A percentile compares a stretch with the other conserved stretches of the same genome.
These are phyloP conservation scores for Stenogyne calaminthoides DNA, from an alignment of 305 asterid species.

Conservation along the genomic window DNA sequence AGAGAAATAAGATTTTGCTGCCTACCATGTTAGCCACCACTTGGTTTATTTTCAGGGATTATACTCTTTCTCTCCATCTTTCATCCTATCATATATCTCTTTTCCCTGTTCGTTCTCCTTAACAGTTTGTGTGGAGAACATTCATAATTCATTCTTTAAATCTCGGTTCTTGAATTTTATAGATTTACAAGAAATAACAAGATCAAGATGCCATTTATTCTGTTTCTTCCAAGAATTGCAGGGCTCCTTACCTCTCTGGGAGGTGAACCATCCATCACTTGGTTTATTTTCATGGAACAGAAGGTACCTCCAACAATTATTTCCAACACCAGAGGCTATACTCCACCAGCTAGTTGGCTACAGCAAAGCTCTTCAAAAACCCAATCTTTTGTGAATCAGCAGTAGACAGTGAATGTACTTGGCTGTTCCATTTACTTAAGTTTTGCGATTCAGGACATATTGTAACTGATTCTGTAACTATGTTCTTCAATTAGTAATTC, in stretches of 20 bases:
- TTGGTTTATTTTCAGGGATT: constrained; percentile 2
- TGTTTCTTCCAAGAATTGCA: constrained; percentile 27
- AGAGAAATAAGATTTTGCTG: not conserved
- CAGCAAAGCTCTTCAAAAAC: constrained; percentile 33
- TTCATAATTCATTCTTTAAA: constrained; percentile 12
- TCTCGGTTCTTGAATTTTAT: constrained; percentile 15
- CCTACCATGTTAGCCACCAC: constrained; percentile 9
- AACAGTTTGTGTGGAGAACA: constrained; percentile 4
- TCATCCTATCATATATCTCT: constrained; percentile 2
- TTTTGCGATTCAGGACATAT: constrained; percentile 17
- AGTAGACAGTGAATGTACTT: constrained; percentile 16
- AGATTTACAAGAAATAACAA: constrained; percentile 22
- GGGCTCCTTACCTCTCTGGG: constrained; percentile 32
- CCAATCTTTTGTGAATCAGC: constrained; percentile 27
- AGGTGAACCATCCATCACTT: constrained; percentile 32
- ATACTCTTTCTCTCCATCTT: constrained; percentile 16
- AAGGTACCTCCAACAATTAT: constrained; percentile 30
- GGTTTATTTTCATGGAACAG: constrained; percentile 26
- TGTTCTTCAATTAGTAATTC: constrained; percentile 32
- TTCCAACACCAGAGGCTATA: constrained; percentile 32
- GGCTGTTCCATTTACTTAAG: constrained; percentile 25
- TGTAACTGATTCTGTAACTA: constrained; percentile 23
- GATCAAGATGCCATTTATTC: constrained; percentile 21
- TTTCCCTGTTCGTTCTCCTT: constrained; percentile 15
- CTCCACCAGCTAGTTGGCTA: constrained; percentile 29